Conservation (phyloP, 257 asterid genomes). For the Solanum clarkiae region DNA sequence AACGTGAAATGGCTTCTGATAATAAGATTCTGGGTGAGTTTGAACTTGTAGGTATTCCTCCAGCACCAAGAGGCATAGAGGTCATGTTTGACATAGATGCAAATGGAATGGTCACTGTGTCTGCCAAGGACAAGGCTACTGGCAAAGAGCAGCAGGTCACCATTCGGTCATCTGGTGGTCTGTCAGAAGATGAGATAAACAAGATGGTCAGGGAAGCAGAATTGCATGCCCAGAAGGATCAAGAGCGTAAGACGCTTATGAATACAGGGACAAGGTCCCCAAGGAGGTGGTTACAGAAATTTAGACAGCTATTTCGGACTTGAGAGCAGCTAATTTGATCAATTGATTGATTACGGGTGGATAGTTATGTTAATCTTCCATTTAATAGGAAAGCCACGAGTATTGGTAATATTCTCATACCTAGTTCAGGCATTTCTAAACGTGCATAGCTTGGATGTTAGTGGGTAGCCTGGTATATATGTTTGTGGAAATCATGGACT, state of each 20-base stretch:
- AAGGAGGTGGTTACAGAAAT: slow-evolving; percentile 49
- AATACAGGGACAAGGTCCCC: slow-evolving; percentile 63
- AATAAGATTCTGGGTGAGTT: slow-evolving; percentile 76
- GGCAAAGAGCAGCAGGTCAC: slow-evolving; percentile 71
- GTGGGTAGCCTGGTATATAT: neutral
- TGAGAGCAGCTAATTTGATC: slow-evolving; percentile 37
- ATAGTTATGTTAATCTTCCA: too few relatives aligned
- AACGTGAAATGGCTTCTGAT: slow-evolving; percentile 72
- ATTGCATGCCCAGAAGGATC: slow-evolving; percentile 53
- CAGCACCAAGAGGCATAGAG: slow-evolving; percentile 76
- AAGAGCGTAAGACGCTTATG: slow-evolving; percentile 51
- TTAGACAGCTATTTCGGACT: slow-evolving; percentile 42
- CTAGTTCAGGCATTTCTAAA: too few relatives aligned
- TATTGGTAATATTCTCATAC: too few relatives aligned
- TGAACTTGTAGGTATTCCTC: slow-evolving; percentile 72
- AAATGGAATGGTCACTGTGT: slow-evolving; percentile 70
- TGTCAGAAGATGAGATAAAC: slow-evolving; percentile 63
- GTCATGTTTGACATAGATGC: slow-evolving; percentile 84
- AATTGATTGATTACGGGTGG: too few relatives aligned
- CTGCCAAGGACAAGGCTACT: slow-evolving; percentile 76
- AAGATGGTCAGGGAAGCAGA: slow-evolving; percentile 83
- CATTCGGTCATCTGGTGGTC: slow-evolving; percentile 65
- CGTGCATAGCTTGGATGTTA: too few relatives aligned
- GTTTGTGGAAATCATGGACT: neutral
- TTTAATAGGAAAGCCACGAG: too few relatives aligned